Percentiles rank a stretch among this genome's conserved stretches.
These are phyloP conservation scores for Didymella segeticola DNA, from an alignment of 2,329 filamentous ascomycete species.

Conservation along the genomic window DNA sequence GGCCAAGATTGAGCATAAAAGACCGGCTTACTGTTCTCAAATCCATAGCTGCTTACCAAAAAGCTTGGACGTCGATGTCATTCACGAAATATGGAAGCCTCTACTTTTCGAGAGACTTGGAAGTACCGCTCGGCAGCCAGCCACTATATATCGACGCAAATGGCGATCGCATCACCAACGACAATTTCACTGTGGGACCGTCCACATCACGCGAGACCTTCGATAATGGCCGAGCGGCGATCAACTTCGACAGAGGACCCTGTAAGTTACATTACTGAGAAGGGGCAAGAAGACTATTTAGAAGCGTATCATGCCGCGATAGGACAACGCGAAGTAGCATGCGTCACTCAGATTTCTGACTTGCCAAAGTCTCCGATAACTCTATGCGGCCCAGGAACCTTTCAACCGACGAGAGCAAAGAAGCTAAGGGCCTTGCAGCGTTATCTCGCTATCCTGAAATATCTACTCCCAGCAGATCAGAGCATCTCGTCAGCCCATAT, in stretches of 20 bases:
- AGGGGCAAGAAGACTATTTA: too few relatives aligned
- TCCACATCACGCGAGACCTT: constrained; percentile 27
- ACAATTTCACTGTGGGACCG: constrained; percentile 22
- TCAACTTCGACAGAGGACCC: constrained; percentile 24
- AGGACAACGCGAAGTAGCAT: constrained; percentile 29
- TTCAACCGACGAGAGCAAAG: constrained; percentile 29
- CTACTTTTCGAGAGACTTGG: constrained; percentile 29
- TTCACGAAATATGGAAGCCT: constrained; percentile 35
- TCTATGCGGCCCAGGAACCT: constrained; percentile 24
- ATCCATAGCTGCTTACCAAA: constrained; percentile 38
- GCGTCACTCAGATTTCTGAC: constrained; percentile 27
- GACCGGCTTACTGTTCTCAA: constrained; percentile 37
- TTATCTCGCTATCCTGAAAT: constrained; percentile 33
- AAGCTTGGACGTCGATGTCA: constrained; percentile 37
- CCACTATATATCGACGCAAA: constrained; percentile 6
- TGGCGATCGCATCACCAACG: constrained; percentile 13
- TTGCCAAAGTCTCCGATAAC: too few relatives aligned
- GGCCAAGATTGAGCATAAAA: constrained; percentile 35
- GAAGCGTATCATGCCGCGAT: too few relatives aligned
- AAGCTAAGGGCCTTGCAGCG: constrained; percentile 34
- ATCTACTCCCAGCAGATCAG: constrained; percentile 31
- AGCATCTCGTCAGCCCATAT: constrained; percentile 31
- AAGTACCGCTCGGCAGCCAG: neutral
- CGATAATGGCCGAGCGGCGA: constrained; percentile 23
- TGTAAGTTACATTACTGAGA: constrained; percentile 22